A percentile compares a stretch with the other conserved stretches of the same genome.
Evolutionary conservation across 768 basidiomycete genomes (phyloP).

Genomic region (Hypholoma sublateritium): DNA sequence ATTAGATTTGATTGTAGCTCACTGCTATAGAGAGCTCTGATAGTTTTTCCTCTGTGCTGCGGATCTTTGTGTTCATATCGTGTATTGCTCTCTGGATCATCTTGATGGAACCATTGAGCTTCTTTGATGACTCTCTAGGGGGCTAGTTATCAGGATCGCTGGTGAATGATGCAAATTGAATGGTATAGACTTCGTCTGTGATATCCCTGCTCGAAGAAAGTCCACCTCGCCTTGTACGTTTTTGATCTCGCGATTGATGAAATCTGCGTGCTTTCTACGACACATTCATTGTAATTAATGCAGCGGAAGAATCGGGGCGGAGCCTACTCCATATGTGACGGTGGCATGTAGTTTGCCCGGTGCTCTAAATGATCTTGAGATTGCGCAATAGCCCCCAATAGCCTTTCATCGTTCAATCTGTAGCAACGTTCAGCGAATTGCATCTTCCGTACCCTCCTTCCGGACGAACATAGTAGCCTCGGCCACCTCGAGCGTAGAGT

Average conservation of each 20-base stretch:
- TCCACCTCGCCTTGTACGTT: not conserved
- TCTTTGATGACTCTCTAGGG: conserved; percentile 16
- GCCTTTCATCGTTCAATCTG: not conserved
- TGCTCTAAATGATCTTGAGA: not conserved
- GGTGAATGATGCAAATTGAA: not conserved
- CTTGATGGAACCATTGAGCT: conserved; percentile 10
- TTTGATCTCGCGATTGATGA: not conserved
- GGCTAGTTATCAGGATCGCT: not conserved
- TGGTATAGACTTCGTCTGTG: not conserved
- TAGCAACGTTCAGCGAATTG: not conserved
- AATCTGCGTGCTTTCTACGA: conserved; percentile 1
- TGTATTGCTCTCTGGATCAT: conserved; percentile 14
- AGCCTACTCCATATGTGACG: conserved; percentile 2
- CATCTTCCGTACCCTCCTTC: not conserved
- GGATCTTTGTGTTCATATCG: conserved; percentile 11
- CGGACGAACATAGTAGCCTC: conserved; percentile 17
- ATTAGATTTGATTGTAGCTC: conserved; percentile 1
- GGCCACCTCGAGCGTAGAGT: conserved; percentile 16
- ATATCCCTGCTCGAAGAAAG: not conserved
- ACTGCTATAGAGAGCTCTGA: conserved; percentile 23
- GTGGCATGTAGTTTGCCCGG: not conserved
- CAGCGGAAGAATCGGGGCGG: not conserved
- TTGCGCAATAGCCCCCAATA: not conserved
- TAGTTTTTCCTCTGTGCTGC: conserved; percentile 12
- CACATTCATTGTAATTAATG: not conserved